A percentile compares a stretch with the other conserved stretches of the same genome.
phyloP scores from a whole-genome alignment of 306 rosid genomes.

The Rosa lucieae region DNA sequence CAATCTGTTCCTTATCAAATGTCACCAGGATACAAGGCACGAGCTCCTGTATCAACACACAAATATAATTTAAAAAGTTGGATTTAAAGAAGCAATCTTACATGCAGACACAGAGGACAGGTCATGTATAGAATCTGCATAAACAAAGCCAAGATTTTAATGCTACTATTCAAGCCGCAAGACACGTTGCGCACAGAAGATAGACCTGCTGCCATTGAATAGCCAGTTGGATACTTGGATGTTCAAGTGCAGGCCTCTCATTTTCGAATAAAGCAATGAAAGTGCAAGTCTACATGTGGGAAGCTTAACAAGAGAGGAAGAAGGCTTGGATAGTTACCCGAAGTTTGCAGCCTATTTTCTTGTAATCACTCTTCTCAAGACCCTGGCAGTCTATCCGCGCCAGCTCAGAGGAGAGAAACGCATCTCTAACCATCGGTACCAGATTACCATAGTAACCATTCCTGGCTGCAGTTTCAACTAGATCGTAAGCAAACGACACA shows the following conservation, averaged over 20 bases:
- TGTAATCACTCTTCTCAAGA: conserved; percentile 90
- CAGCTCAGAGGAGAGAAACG: conserved; percentile 66
- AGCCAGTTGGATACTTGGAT: not conserved
- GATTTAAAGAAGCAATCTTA: not conserved
- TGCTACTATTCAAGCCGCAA: not conserved
- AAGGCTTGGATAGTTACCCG: conserved; percentile 43
- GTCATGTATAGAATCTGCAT: not conserved
- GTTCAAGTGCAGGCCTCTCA: not conserved
- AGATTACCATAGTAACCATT: conserved; percentile 80
- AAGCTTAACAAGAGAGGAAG: not conserved
- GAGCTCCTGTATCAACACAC: conserved; percentile 57
- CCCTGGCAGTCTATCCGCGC: conserved; percentile 85
- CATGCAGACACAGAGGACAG: not conserved
- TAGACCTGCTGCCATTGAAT: not conserved
- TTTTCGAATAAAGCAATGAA: not conserved
- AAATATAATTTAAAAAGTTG: not conserved
- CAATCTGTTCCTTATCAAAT: conserved; percentile 86
- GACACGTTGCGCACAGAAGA: not conserved
- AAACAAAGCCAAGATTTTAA: not conserved
- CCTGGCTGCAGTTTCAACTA: conserved; percentile 58
- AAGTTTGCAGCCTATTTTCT: conserved; percentile 93
- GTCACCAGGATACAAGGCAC: conserved; percentile 89
- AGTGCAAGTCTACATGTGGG: not conserved
- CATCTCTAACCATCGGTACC: conserved; percentile 94
- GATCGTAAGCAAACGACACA: conserved; percentile 29